Evolutionary conservation across 2,329 filamentous ascomycete species (phyloP), one percentile per base, ranked within the genome.

Genomic region (Shiraia sp.): DNA sequence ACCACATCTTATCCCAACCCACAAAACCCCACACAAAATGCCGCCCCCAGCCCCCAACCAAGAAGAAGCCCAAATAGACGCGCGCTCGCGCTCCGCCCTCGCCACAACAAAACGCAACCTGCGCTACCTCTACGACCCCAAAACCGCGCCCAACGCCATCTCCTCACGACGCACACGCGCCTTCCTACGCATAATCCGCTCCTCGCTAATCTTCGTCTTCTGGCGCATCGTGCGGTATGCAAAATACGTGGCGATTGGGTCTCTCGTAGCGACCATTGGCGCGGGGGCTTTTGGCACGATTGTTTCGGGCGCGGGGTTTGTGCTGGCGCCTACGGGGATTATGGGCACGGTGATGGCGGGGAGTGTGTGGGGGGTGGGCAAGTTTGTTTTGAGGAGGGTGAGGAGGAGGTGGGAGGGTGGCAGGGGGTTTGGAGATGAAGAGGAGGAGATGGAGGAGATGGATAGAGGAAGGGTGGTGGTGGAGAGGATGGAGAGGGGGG

Each of bases 211-310:
- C 37, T 73, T 74, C 55, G 33, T 69, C 9, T 73, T 74, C 55
- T 74, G 71, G 71, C 63, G 69, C 14, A 46, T 72, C 0, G 61
- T 72, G 0, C 62, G 71, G 2, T 74, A 72, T 36, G 71, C 70
- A 15, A 74, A 73, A 42, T 74, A 74, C 35, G 70, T 70, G 3
- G 69, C 68, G 2, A 66, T 73, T 23, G 72, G 71, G 3, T 66
- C 68, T 1, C 40, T 70, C 6, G 61, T 69, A 0, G 70, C 71
- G 1, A 70, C 71, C 0, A 47, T 73, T n/a, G 65, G 65, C 1
- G 69, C 57, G 44, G 36, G 71, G 3, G 70, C 57, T 10, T 56
- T 71, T 14, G 70, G 70, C 2, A 62, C 60, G 1, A 46, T 72
- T 4, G 55, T 66, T 3, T 67, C 62, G 22, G 71, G 71, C 5